phyloP scores from a whole-genome alignment of 495 filamentous ascomycete species.

The Penicillium cataractarum region DNA sequence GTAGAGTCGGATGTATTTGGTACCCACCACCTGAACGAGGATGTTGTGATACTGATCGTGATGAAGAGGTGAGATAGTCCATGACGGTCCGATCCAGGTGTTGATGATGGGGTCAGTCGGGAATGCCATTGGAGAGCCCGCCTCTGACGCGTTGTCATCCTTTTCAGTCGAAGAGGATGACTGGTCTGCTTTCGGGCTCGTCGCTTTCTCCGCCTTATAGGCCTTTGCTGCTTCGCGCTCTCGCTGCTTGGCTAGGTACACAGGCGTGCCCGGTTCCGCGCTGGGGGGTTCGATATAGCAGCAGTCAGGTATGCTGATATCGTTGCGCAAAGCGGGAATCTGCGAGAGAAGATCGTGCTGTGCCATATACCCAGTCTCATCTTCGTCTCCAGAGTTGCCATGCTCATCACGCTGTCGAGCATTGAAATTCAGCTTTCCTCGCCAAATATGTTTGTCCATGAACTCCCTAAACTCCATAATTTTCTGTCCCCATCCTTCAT shows the following conservation, averaged over 20 bases:
- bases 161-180: slow-evolving; percentile 19
- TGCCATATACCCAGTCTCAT: slow-evolving; percentile 74
- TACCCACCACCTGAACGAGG: slow-evolving; percentile 84
- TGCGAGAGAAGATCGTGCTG: slow-evolving; percentile 88
- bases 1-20: slow-evolving; percentile 90
- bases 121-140: slow-evolving; percentile 15
- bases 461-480: slow-evolving; percentile 80
- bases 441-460: slow-evolving; percentile 60
- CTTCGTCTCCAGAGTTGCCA: slow-evolving; percentile 17
- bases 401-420: not conserved
- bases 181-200: slow-evolving; percentile 38
- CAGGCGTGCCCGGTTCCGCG: slow-evolving; percentile 50
- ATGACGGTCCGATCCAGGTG: slow-evolving; percentile 88
- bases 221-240: slow-evolving; percentile 33
- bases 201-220: not conserved
- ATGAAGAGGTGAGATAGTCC: slow-evolving; percentile 90
- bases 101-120: slow-evolving; percentile 60
- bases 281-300: slow-evolving; percentile 70
- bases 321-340: slow-evolving; percentile 73
- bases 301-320: slow-evolving; percentile 82
- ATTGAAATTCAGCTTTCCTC: slow-evolving; percentile 12
- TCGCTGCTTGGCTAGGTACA: slow-evolving; percentile 48
- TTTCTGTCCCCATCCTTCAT: slow-evolving; percentile 82
- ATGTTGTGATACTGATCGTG: slow-evolving; percentile 95
- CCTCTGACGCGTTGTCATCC: slow-evolving; percentile 15